Conservation (phyloP, 768 basidiomycete genomes). For the Amanita inopinata region DNA sequence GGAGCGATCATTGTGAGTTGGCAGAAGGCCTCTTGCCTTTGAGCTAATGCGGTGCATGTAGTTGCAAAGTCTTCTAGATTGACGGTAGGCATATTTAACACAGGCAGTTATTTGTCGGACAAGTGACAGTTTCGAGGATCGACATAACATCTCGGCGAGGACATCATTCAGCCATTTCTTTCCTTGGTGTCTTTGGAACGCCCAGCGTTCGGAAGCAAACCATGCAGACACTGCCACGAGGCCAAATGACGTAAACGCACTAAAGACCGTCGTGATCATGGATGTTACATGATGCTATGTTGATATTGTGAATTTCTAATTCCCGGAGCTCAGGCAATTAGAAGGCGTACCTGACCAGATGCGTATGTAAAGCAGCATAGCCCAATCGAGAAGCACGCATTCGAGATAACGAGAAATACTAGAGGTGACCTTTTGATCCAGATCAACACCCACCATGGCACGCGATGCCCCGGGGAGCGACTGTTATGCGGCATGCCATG, state of each 20-base stretch:
- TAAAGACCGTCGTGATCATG: slow-evolving; percentile 68
- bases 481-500: slow-evolving; percentile 23
- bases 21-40: slow-evolving; percentile 3
- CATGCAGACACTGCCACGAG: slow-evolving; percentile 50
- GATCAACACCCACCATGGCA: slow-evolving; percentile 77
- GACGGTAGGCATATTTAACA: not conserved
- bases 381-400: slow-evolving; percentile 74
- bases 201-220: slow-evolving; percentile 52
- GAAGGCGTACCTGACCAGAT: slow-evolving; percentile 45
- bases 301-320: slow-evolving; percentile 3
- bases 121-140: slow-evolving; percentile 10
- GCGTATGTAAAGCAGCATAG: slow-evolving; percentile 72
- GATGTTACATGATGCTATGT: slow-evolving; percentile 49
- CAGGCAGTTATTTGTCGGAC: not conserved
- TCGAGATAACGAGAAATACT: slow-evolving; percentile 76
- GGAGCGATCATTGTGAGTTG: not conserved
- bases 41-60: slow-evolving; percentile 1
- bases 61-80: not conserved
- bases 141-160: slow-evolving; percentile 26
- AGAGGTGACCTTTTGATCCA: slow-evolving; percentile 83
- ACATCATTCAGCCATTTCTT: slow-evolving; percentile 51
- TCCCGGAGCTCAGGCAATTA: not conserved
- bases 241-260: slow-evolving; percentile 57
- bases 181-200: slow-evolving; percentile 43
- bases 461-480: slow-evolving; percentile 65